A percentile compares a stretch with the other conserved stretches of the same genome.
phyloP scores from a whole-genome alignment of 2,329 filamentous ascomycete species.

The Nothomitra cinnamomea region DNA sequence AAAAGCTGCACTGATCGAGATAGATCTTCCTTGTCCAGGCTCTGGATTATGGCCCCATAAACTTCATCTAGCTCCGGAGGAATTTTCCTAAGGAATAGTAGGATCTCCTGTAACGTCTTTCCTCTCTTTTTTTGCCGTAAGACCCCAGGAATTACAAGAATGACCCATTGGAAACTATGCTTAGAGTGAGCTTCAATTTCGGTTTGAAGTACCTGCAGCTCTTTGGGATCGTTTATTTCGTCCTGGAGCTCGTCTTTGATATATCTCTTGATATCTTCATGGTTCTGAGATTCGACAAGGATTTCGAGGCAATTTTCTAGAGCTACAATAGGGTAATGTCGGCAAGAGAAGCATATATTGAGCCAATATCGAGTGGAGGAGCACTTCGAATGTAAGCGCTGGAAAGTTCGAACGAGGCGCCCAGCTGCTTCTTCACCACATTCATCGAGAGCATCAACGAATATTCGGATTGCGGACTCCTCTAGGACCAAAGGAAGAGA shows the following conservation, averaged over 20 bases:
- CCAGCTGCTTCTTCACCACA: conserved; percentile 26
- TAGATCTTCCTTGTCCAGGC: conserved; percentile 25
- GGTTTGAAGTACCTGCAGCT: conserved; percentile 11
- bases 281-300: conserved; percentile 21
- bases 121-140: conserved; percentile 20
- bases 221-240: conserved; percentile 1
- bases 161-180: conserved; percentile 29
- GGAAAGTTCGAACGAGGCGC: conserved; percentile 28
- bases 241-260: conserved; percentile 18
- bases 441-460: conserved; percentile 32
- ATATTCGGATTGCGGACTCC: conserved; percentile 12
- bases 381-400: conserved; percentile 13
- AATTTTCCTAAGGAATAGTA: conserved; percentile 18
- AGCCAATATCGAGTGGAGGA: conserved; percentile 5
- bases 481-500: conserved; percentile 20
- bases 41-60: conserved; percentile 33
- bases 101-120: conserved; percentile 11
- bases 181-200: conserved; percentile 21
- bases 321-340: conserved; percentile 30
- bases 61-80: conserved; percentile 27
- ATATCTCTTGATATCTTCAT: conserved; percentile 21
- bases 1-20: conserved; percentile 29
- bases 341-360: conserved; percentile 20
- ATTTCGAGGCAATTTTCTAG: conserved; percentile 17
- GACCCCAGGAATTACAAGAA: conserved; percentile 23